Evolutionary conservation across 1,284 basidiomycete genomes (phyloP).

Genomic region (Cryptococcus floricola): DNA sequence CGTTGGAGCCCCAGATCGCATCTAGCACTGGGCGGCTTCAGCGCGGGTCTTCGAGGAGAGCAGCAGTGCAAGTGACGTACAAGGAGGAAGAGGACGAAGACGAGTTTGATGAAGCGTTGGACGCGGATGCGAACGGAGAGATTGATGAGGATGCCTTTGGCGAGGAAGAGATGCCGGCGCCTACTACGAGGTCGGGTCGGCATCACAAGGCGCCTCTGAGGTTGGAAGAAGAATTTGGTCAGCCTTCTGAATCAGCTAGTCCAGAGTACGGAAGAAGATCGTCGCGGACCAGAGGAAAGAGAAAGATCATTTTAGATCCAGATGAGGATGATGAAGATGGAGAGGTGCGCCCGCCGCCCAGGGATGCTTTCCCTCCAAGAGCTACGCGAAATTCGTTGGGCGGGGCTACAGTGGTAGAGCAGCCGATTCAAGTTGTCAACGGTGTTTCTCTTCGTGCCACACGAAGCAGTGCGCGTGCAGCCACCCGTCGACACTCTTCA

Average conservation of each 20-base stretch:
- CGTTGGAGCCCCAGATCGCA: background rate
- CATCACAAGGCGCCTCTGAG: slow-evolving; percentile 52
- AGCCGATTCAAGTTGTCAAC: background rate
- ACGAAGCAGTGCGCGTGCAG: background rate
- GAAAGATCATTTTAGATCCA: slow-evolving; percentile 28
- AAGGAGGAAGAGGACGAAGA: slow-evolving; percentile 25
- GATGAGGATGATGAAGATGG: slow-evolving; percentile 37
- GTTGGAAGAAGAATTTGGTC: slow-evolving; percentile 32
- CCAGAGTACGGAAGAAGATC: background rate
- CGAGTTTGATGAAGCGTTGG: slow-evolving; percentile 10
- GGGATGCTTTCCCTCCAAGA: slow-evolving; percentile 24
- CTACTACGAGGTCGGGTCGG: slow-evolving; percentile 14
- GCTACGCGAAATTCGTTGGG: slow-evolving; percentile 11
- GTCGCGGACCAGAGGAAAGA: slow-evolving; percentile 29
- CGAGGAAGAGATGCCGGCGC: slow-evolving; percentile 3
- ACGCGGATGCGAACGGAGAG: slow-evolving; percentile 36
- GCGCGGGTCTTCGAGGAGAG: slow-evolving; percentile 11
- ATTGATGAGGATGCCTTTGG: slow-evolving; percentile 11
- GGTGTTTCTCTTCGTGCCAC: slow-evolving; percentile 1
- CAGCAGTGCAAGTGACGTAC: slow-evolving; percentile 8
- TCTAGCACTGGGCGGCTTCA: slow-evolving; percentile 11
- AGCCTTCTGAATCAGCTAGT: background rate
- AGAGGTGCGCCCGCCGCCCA: slow-evolving; percentile 8
- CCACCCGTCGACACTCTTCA: slow-evolving; percentile 9
- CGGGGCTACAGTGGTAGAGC: background rate